Base-by-base conservation (phyloP, 352 stramenopile species). In the Phytophthora vignae region DNA sequence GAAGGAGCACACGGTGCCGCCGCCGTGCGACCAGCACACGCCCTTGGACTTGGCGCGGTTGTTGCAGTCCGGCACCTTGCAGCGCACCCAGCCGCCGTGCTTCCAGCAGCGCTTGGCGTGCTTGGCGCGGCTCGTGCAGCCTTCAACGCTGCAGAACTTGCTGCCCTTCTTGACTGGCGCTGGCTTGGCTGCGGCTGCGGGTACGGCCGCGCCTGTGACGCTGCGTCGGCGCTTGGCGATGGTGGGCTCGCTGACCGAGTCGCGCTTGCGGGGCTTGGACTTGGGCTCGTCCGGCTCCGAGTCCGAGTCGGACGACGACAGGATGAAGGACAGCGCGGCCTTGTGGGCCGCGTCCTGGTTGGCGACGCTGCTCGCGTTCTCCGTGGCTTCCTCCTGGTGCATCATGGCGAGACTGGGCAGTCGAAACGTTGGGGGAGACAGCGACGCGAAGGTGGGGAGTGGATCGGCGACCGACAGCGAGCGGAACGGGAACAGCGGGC, bases 1-100 rank as follows among this genome's bases (percentile, higher is more conserved):
- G 55, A 86, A 75, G 4, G 77, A 78, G 55, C 83, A 91, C 57
- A 71, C 73, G 21, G 77, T 91, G 57, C 83, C 83, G 2, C 83
- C 83, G 7, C 83, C 83, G 53, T 90, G 83, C 48, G 81, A 87
- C 83, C 83, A 90, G 64, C 83, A 90, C 1, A 90, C 78, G 57
- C 83, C 79, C 58, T 87, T 85, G 55, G 78, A 87, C 83, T 90
- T 90, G 71, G 83, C 83, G 22, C 83, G 81, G 56, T 92, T 92
- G 40, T 71, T 77, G 70, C 87, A 94, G 21, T 86, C 82, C 7
- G 73, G 7, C 17, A 88, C 68, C 53, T 86, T 91, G 73, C 85
- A 93, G 38, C 78, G 76, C 46, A 89, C 78, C 55, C 71, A 88
- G 19, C 83, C 83, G 52, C 83, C 83, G 60, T 91, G 83, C 29